These are phyloP conservation scores for Eimeria tenella DNA, from an alignment of 169 alveolate genomes.

Conservation along the genomic window DNA sequence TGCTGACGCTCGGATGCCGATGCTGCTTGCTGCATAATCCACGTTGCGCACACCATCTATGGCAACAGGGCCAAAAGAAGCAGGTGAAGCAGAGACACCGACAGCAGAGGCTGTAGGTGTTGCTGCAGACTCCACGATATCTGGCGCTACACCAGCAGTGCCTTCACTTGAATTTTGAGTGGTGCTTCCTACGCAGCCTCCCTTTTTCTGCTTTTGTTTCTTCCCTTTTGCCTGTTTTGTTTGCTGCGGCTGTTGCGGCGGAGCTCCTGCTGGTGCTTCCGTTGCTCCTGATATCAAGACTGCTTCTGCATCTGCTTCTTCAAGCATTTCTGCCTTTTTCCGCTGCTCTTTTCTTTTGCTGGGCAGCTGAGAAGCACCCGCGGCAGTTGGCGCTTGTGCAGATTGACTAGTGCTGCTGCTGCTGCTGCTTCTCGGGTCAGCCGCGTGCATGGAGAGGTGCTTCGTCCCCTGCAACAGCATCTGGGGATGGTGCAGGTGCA, in stretches of 20 bases:
- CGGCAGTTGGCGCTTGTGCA: neutral
- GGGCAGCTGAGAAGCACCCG: neutral
- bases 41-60: neutral
- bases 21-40: neutral
- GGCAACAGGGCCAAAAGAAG: neutral
- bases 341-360: neutral
- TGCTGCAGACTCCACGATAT: neutral
- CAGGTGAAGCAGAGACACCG: neutral
- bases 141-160: neutral
- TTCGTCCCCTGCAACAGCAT: slow-evolving; percentile 22
- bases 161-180: neutral
- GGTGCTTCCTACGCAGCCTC: neutral
- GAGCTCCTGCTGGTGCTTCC: neutral
- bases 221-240: neutral
- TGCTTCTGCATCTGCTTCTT: neutral
- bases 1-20: neutral
- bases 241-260: neutral
- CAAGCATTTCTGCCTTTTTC: neutral
- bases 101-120: neutral
- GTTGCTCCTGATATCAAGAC: neutral
- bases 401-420: neutral
- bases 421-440: slow-evolving; percentile 4
- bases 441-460: neutral
- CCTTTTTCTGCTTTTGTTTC: slow-evolving; percentile 1
- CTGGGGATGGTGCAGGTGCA: slow-evolving; percentile 4